Evolutionary conservation across 179 eudicot genomes (phyloP), one percentile per base, ranked within the genome.

Genomic region (Monotropa hypopitys): DNA sequence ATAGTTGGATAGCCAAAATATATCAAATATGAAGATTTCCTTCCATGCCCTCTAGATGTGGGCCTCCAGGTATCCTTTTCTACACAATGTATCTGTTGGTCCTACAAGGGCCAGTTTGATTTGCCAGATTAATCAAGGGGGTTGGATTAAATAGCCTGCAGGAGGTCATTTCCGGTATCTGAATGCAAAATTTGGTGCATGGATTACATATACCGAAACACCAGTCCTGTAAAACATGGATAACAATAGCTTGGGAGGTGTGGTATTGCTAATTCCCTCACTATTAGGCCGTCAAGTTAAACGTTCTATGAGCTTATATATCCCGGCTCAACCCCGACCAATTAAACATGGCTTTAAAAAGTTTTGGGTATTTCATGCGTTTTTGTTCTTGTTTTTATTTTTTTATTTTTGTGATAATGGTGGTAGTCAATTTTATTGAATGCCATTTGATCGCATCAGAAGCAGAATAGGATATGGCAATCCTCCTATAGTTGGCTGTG

Each of bases 401-500:
- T 46, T 13, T 12, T 51, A 4, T 51, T 33, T 53, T 26, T 12
- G 21, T 54, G 13, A n/a, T 35, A 69, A 38, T 21, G 57, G 47
- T 53, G 13, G 57, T 26, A 42, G 66, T 56, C 45, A 35, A 49
- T 78, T 15, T 28, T 45, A 49, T 67, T 21, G 50, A 46, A 45
- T 57, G 57, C n/a, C 7, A 16, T 77, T 62, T n/a, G 15, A 15
- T 71, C 30, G 46, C 43, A 18, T 18, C 43, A 45, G 75, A 70
- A 35, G 72, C 51, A 68, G 74, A 40, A 45, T 70, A 16, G 51
- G 28, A 32, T 18, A 26, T 68, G 59, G 7, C 18, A 42, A 67
- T 79, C 66, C 69, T 46, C 71, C 18, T 53, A 63, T 26, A 69
- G 53, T 43, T 74, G 74, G 77, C 65, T 77, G 35, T 45, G 50